Evolutionary conservation across 78 protist genomes (phyloP).

Genomic region (Mantamonas sphyraenae): DNA sequence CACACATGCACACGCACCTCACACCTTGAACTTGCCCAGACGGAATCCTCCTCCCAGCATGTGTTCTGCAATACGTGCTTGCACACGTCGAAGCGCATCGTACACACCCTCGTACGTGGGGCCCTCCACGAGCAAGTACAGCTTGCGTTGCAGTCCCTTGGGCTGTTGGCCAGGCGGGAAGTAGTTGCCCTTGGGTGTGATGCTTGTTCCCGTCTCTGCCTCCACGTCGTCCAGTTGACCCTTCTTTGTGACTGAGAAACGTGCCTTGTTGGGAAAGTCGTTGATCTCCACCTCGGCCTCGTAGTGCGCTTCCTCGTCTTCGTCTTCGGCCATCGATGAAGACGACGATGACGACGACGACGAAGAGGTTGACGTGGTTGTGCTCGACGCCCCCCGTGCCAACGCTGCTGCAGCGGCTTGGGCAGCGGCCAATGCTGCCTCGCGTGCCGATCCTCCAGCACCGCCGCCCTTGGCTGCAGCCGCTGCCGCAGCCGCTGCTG

Average conservation of each 20-base stretch:
- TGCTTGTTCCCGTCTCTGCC: no score
- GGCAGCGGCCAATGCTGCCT: not conserved
- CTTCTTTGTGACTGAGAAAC: constrained; percentile 35
- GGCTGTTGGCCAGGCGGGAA: constrained; percentile 56
- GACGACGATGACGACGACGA: no score
- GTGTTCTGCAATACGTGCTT: no score
- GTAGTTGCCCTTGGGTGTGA: constrained; percentile 66
- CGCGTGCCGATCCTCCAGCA: not conserved
- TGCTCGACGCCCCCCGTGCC: not conserved
- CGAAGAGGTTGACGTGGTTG: no score
- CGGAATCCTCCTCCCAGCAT: no score
- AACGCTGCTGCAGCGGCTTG: not conserved
- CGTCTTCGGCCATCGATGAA: not conserved
- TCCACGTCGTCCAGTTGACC: no score
- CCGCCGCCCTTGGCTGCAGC: not conserved
- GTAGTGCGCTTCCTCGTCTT: not conserved
- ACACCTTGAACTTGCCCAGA: no score
- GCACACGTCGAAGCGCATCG: no score
- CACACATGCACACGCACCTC: no score
- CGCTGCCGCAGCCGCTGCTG: not conserved
- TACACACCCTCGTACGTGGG: not conserved
- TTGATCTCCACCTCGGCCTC: constrained; percentile 80
- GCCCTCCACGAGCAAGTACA: constrained; percentile 66
- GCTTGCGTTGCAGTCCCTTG: constrained; percentile 44
- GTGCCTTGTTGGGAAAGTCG: constrained; percentile 82